Conservation (phyloP, 768 basidiomycete genomes). For the Pleurotus ostreatus region DNA sequence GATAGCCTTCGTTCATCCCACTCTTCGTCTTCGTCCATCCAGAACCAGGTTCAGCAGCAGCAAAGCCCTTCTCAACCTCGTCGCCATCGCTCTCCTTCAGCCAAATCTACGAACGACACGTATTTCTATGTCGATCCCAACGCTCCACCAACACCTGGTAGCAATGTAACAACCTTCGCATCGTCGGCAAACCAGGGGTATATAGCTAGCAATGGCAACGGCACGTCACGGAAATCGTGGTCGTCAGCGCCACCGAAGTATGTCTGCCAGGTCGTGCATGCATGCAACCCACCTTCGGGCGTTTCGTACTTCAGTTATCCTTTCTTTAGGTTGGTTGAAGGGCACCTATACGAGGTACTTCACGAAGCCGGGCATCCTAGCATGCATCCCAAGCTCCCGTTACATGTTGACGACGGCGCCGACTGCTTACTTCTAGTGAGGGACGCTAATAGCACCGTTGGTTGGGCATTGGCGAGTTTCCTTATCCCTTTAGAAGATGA, state of each 20-base stretch:
- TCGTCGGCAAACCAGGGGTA: not conserved
- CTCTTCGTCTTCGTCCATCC: conserved; percentile 7
- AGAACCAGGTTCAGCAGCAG: conserved; percentile 4
- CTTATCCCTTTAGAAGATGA: conserved; percentile 50
- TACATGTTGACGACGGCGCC: conserved; percentile 74
- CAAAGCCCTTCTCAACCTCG: conserved; percentile 4
- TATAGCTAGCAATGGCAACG: conserved; percentile 29
- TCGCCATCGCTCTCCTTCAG: conserved; percentile 29
- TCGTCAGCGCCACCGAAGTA: conserved; percentile 52
- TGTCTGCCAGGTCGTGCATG: conserved; percentile 63
- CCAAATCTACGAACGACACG: conserved; percentile 23
- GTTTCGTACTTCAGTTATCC: conserved; percentile 71
- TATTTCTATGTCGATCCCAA: conserved; percentile 26
- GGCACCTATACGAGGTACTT: conserved; percentile 62
- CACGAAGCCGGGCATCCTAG: conserved; percentile 79
- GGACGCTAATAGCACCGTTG: conserved; percentile 50
- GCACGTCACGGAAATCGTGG: conserved; percentile 23
- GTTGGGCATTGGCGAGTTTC: conserved; percentile 84
- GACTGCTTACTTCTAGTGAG: conserved; percentile 77
- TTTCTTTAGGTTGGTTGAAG: conserved; percentile 67
- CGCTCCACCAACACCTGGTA: conserved; percentile 11
- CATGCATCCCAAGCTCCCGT: conserved; percentile 64
- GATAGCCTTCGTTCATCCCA: conserved; percentile 19
- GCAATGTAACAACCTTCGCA: not conserved
- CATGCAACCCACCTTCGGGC: conserved; percentile 58